phyloP scores from a whole-genome alignment of 495 filamentous ascomycete genomes.

The Talaromyces adpressus region DNA sequence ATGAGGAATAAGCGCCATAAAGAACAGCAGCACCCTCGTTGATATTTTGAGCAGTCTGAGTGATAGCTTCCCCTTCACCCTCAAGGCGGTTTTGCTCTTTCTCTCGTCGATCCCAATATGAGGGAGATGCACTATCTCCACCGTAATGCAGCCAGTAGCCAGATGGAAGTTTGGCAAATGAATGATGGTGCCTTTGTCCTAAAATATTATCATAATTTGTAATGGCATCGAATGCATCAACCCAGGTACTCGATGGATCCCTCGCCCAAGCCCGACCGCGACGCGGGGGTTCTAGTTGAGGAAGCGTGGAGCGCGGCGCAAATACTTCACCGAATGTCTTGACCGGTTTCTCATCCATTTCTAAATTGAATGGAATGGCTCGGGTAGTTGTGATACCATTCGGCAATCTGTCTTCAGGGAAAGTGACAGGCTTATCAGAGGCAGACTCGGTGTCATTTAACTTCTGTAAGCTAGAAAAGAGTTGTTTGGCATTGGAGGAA shows the following conservation, averaged over 20 bases:
- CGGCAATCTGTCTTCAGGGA: slow-evolving; percentile 62
- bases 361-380: slow-evolving; percentile 49
- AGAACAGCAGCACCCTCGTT: slow-evolving; percentile 52
- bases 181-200: slow-evolving; percentile 35
- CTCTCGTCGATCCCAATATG: slow-evolving; percentile 35
- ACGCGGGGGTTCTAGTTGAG: slow-evolving; percentile 61
- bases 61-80: slow-evolving; percentile 4
- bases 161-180: slow-evolving; percentile 31
- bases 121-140: slow-evolving; percentile 32
- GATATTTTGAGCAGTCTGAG: slow-evolving; percentile 10
- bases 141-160: slow-evolving; percentile 40
- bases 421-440: slow-evolving; percentile 34
- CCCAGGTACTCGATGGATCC: slow-evolving; percentile 24
- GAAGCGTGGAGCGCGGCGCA: slow-evolving; percentile 58
- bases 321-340: slow-evolving; percentile 78
- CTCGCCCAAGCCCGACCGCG: slow-evolving; percentile 21
- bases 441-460: slow-evolving; percentile 14
- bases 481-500: slow-evolving; percentile 62
- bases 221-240: slow-evolving; percentile 35
- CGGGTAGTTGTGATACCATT: slow-evolving; percentile 66
- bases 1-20: slow-evolving; percentile 77
- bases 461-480: slow-evolving; percentile 76
- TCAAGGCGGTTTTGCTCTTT: slow-evolving; percentile 15
- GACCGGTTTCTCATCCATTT: slow-evolving; percentile 28
- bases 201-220: slow-evolving; percentile 29